phyloP scores from a whole-genome alignment of 2,329 filamentous ascomycete genomes.

The Tolypocladium tundrense region DNA sequence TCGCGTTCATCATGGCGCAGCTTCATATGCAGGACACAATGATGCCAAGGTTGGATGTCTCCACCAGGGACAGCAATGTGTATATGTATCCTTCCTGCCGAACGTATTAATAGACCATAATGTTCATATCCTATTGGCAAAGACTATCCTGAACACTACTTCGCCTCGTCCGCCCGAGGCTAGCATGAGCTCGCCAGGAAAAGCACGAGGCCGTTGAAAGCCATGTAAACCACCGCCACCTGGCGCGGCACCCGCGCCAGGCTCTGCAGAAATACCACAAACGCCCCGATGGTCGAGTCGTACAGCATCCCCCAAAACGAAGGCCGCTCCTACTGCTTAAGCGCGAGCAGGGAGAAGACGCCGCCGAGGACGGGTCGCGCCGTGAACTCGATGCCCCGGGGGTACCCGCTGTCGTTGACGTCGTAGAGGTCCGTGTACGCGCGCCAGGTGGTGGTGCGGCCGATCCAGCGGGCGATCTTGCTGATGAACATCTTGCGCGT shows the following conservation, averaged over 20 bases:
- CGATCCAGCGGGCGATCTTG: constrained; percentile 63
- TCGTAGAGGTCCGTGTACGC: constrained; percentile 72
- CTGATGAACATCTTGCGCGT: constrained; percentile 58
- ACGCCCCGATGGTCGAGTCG: neutral
- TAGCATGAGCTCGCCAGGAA: neutral
- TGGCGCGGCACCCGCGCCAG: neutral
- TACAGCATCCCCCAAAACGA: neutral
- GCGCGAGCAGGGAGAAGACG: constrained; percentile 67
- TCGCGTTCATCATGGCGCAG: too few species aligned
- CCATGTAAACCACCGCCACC: neutral
- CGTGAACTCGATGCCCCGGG: constrained; percentile 57
- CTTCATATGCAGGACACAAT: too few species aligned
- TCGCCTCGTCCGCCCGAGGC: neutral
- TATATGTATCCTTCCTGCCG: too few species aligned
- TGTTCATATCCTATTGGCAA: neutral
- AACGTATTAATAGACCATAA: neutral
- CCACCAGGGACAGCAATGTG: too few species aligned
- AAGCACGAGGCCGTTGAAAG: neutral
- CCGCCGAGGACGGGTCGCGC: constrained; percentile 73
- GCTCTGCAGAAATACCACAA: too few species aligned
- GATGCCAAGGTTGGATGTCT: too few species aligned
- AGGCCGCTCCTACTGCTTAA: constrained; percentile 20
- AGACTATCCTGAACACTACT: neutral
- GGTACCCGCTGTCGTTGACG: constrained; percentile 53
- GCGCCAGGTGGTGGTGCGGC: constrained; percentile 58